Conservation (phyloP, 1,284 basidiomycete genomes). For the Vanrija sp. region DNA sequence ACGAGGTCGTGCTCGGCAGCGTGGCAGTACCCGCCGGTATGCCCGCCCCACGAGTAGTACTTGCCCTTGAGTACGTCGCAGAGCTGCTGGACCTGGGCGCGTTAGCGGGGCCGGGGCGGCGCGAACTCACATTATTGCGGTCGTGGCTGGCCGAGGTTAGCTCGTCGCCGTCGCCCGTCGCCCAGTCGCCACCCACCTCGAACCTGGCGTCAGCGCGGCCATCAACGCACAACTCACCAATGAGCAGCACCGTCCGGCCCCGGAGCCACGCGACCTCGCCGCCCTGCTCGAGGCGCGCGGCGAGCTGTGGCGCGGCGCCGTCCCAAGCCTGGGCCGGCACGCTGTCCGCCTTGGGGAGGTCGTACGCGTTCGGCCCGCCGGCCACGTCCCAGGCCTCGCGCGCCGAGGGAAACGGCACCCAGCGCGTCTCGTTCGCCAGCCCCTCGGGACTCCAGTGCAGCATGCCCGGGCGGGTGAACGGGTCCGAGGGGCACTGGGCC, state of each 20-base stretch:
- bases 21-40: constrained; percentile 18
- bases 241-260: constrained; percentile 14
- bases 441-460: constrained; percentile 14
- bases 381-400: background rate
- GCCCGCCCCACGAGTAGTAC: constrained; percentile 13
- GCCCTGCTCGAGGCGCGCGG: constrained; percentile 10
- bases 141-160: too few relatives aligned
- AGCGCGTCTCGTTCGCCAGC: constrained; percentile 19
- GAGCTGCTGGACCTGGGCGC: background rate
- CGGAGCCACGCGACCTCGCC: constrained; percentile 15
- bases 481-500: constrained; percentile 10
- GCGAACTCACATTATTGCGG: constrained; percentile 1
- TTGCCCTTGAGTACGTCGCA: constrained; percentile 6
- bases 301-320: constrained; percentile 8
- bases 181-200: background rate
- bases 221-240: constrained; percentile 9
- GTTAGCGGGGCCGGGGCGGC: too few relatives aligned
- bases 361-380: constrained; percentile 2
- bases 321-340: constrained; percentile 9
- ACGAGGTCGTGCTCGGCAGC: constrained; percentile 15
- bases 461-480: constrained; percentile 23
- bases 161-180: background rate
- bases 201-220: background rate
- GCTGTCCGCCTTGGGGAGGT: constrained; percentile 6
- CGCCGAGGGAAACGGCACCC: constrained; percentile 17